These are phyloP conservation scores for Ophiostoma montium DNA, from an alignment of 2,329 filamentous ascomycete species.

Conservation along the genomic window DNA sequence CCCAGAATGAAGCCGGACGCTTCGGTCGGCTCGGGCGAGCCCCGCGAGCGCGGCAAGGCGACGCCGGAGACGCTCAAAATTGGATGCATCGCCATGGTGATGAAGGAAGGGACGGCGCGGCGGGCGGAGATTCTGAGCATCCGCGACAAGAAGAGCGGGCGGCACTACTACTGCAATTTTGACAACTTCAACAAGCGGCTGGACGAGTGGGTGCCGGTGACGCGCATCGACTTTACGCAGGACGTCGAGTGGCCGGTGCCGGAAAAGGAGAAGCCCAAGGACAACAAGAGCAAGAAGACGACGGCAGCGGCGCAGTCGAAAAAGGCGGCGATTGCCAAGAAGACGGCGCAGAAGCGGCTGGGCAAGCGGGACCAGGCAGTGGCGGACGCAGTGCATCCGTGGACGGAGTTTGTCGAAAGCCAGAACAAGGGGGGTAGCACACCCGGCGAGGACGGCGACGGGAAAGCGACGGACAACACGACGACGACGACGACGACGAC, in stretches of 20 bases:
- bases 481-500: conserved; percentile 3
- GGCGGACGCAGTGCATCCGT: conserved; percentile 36
- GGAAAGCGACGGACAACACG: conserved; percentile 31
- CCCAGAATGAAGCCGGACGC: conserved; percentile 31
- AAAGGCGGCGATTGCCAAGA: conserved; percentile 41
- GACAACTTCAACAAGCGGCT: conserved; percentile 90
- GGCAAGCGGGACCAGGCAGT: conserved; percentile 44
- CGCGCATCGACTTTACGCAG: conserved; percentile 70
- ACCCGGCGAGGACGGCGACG: conserved; percentile 27
- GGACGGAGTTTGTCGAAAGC: conserved; percentile 35
- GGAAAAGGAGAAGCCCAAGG: conserved; percentile 70
- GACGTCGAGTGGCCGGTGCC: conserved; percentile 95
- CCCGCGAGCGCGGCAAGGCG: conserved; percentile 61
- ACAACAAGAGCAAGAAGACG: conserved; percentile 50
- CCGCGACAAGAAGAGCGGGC: conserved; percentile 72
- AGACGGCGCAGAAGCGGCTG: conserved; percentile 35
- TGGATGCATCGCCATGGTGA: conserved; percentile 47
- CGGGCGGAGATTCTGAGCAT: conserved; percentile 97
- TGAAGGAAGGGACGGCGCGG: conserved; percentile 66
- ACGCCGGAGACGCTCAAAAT: conserved; percentile 67
- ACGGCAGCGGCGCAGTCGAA: conserved; percentile 34
- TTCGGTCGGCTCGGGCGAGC: conserved; percentile 41
- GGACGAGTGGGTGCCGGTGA: conserved; percentile 74
- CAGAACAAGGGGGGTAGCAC: conserved; percentile 28
- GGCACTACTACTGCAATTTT: conserved; percentile 92